Conservation (phyloP, 2,329 filamentous ascomycete genomes). For the Pseudogymnoascus sp. region DNA sequence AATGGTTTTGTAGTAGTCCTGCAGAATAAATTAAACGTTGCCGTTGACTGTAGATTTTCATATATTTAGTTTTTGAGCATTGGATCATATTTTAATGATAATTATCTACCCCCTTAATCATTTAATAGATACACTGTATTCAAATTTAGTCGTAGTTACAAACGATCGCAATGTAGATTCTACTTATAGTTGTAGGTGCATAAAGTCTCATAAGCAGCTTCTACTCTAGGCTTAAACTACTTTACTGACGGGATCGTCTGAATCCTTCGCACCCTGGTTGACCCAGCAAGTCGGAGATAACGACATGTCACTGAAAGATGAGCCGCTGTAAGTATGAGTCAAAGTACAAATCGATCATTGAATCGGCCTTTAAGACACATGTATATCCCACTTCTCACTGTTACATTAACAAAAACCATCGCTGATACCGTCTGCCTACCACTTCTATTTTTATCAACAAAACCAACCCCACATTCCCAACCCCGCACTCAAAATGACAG, state of each 20-base stretch:
- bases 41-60: not conserved
- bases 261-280: not conserved
- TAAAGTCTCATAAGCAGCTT: not conserved
- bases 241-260: not conserved
- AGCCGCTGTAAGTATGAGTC: not conserved
- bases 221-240: not conserved
- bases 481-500: constrained; percentile 13
- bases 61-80: not conserved
- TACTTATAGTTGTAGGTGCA: not conserved
- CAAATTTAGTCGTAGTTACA: not conserved
- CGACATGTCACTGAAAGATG: not conserved
- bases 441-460: not conserved
- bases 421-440: not conserved
- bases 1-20: not conserved
- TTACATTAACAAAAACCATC: not conserved
- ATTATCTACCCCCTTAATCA: not conserved
- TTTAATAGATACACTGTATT: not conserved
- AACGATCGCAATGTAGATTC: not conserved
- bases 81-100: not conserved
- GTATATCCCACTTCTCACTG: not conserved
- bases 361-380: not conserved
- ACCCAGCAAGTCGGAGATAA: not conserved
- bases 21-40: not conserved
- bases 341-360: not conserved
- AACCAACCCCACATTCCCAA: not conserved